Conservation (phyloP, 78 protist genomes). For the Dictyostelium capitatum region DNA sequence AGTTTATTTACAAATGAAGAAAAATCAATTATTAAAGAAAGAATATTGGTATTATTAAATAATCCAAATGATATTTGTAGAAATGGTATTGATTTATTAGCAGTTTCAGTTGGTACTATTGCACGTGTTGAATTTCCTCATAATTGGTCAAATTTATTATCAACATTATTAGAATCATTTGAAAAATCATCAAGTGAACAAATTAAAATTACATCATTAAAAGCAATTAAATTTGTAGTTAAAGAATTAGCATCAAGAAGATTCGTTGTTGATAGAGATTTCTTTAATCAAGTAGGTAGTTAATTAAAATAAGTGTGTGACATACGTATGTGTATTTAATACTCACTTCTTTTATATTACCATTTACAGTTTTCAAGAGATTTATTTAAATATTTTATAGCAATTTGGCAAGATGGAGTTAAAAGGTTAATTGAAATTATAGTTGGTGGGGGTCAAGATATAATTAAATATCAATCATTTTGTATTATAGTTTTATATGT, state of each 20-base stretch:
- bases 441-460: not conserved
- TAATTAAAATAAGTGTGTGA: not conserved
- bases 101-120: conserved; percentile 20
- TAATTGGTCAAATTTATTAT: conserved; percentile 61
- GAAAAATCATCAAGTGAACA: conserved; percentile 11
- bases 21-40: not conserved
- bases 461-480: not conserved
- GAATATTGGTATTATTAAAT: conserved; percentile 15
- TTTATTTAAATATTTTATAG: conserved; percentile 2
- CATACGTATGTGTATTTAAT: not conserved
- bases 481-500: not conserved
- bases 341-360: not conserved
- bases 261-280: conserved; percentile 9
- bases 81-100: conserved; percentile 1
- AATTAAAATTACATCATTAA: conserved; percentile 26
- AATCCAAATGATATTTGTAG: conserved; percentile 1
- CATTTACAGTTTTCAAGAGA: conserved; percentile 2
- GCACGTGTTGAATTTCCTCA: conserved; percentile 48
- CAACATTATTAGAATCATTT: not conserved
- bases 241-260: conserved; percentile 62
- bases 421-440: not conserved
- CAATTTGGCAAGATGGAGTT: conserved; percentile 6
- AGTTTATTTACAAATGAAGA: conserved; percentile 29
- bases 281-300: conserved; percentile 8
- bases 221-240: conserved; percentile 31